phyloP scores from a whole-genome alignment of 2,329 filamentous ascomycete genomes.

The Pseudogymnoascus sp. region DNA sequence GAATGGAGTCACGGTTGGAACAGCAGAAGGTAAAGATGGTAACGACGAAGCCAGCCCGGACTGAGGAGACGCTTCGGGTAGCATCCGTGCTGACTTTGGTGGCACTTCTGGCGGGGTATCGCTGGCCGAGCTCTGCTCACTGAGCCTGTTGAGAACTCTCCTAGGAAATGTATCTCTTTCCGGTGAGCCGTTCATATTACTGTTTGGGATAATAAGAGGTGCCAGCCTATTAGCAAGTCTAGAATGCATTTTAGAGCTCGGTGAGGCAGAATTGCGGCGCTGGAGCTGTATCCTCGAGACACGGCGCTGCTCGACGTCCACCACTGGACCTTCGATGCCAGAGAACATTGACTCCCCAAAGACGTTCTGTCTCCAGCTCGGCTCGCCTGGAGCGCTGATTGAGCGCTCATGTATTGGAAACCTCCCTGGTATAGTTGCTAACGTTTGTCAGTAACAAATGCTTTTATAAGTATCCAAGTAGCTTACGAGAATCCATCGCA shows the following conservation, averaged over 20 bases:
- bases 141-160: constrained; percentile 12
- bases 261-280: constrained; percentile 12
- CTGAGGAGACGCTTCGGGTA: constrained; percentile 40
- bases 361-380: constrained; percentile 40
- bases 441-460: constrained; percentile 12
- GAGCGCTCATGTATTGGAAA: constrained; percentile 59
- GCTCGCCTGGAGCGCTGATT: constrained; percentile 48
- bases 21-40: constrained; percentile 2
- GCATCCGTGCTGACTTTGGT: constrained; percentile 34
- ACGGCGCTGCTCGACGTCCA: constrained; percentile 19
- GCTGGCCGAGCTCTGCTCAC: constrained; percentile 23
- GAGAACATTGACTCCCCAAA: constrained; percentile 30
- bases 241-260: constrained; percentile 12
- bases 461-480: constrained; percentile 3
- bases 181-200: constrained; percentile 13
- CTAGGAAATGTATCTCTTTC: constrained; percentile 11
- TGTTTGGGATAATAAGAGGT: constrained; percentile 49
- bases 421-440: constrained; percentile 61
- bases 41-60: constrained; percentile 24
- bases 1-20: constrained; percentile 27
- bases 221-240: constrained; percentile 40
- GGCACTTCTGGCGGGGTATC: constrained; percentile 34
- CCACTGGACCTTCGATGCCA: constrained; percentile 26
- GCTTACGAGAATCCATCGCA: constrained; percentile 63
- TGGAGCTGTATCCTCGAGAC: constrained; percentile 2